A percentile compares a stretch with the other conserved stretches of the same genome.
Evolutionary conservation across 164 flowering plant genomes (phyloP).

Genomic region (Hamamelis virginiana): DNA sequence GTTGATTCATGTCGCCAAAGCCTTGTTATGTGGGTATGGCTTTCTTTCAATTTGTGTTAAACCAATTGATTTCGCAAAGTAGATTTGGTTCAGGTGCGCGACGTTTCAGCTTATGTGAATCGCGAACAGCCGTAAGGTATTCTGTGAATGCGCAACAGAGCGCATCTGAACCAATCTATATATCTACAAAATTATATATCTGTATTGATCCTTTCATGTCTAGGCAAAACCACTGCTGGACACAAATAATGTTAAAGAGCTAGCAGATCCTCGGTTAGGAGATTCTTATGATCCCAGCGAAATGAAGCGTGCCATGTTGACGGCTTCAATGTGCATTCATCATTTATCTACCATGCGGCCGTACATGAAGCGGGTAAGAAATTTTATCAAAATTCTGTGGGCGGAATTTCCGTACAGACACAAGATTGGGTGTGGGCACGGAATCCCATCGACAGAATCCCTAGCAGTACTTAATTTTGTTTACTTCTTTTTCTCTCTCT

Average conservation of each 20-base stretch:
- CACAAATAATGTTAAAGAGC: slow-evolving; percentile 40
- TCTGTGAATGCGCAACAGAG: no score
- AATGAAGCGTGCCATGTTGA: slow-evolving; percentile 58
- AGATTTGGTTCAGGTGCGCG: no score
- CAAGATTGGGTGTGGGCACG: no score
- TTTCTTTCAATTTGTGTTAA: neutral
- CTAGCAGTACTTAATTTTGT: no score
- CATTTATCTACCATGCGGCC: slow-evolving; percentile 68
- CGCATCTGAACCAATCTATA: no score
- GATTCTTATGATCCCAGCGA: slow-evolving; percentile 49
- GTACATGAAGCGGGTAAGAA: slow-evolving; percentile 60
- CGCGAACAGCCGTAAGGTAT: no score
- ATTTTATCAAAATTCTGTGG: neutral
- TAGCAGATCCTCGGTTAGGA: slow-evolving; percentile 71
- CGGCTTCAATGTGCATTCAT: slow-evolving; percentile 83
- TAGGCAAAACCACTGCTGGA: slow-evolving; percentile 92
- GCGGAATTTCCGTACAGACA: no score
- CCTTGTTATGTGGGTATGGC: slow-evolving; percentile 93
- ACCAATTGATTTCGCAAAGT: no score
- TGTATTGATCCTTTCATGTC: slow-evolving; percentile 3
- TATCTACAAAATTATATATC: no score
- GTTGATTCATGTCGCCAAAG: slow-evolving; percentile 79
- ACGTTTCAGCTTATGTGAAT: no score
- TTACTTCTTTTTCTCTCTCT: neutral
- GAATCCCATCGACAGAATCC: no score